Percentiles rank a stretch among this genome's conserved stretches.
Evolutionary conservation across 805 yeast genomes (phyloP).

Genomic region (Komagataella pseudopastoris): DNA sequence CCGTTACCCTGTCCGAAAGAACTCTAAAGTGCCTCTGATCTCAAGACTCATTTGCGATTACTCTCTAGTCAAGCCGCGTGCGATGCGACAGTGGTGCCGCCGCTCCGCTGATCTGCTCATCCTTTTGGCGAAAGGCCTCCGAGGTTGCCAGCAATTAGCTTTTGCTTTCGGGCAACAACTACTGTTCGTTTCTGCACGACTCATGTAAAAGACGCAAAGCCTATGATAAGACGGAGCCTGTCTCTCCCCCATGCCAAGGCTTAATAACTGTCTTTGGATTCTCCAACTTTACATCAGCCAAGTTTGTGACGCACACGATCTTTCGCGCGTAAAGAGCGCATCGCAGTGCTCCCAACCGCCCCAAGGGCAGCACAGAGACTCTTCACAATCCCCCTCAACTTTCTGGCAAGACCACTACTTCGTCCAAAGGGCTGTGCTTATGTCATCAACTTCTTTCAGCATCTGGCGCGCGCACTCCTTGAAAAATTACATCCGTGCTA

Average conservation of each 20-base stretch:
- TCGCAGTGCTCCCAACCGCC: neutral
- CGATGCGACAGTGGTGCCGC: no score
- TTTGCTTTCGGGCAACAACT: no score
- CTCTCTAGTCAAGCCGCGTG: neutral
- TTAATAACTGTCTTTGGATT: neutral
- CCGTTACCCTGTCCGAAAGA: neutral
- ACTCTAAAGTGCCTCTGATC: neutral
- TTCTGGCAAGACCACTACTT: neutral
- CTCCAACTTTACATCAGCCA: neutral
- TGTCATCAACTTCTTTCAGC: neutral
- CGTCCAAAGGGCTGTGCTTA: neutral
- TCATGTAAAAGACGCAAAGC: no score
- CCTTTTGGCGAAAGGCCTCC: no score
- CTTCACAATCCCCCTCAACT: neutral
- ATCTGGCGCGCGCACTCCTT: neutral
- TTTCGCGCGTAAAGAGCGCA: neutral
- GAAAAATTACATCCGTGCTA: neutral
- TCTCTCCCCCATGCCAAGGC: no score
- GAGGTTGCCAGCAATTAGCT: no score
- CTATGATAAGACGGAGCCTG: no score
- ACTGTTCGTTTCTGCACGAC: no score
- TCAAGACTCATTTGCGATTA: neutral
- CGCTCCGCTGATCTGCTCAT: no score
- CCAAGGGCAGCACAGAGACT: neutral
- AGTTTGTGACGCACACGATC: neutral